phyloP scores from a whole-genome alignment of 495 filamentous ascomycete species.

The Neohortaea acidophila region DNA sequence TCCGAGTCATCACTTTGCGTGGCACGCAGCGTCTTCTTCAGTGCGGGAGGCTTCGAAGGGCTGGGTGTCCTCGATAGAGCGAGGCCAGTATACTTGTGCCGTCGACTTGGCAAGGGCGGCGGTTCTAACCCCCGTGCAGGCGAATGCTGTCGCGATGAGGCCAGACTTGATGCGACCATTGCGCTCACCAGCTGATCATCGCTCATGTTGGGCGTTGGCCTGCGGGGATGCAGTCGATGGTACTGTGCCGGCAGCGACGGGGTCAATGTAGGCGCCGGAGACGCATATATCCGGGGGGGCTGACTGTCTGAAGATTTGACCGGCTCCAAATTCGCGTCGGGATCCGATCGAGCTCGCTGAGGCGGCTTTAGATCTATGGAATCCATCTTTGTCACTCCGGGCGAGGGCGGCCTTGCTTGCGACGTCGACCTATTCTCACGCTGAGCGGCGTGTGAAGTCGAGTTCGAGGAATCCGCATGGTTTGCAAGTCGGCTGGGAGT shows the following conservation, averaged over 20 bases:
- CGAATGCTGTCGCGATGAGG: constrained; percentile 50
- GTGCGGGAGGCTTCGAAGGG: constrained; percentile 36
- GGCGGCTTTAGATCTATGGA: too few species aligned
- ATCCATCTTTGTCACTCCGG: too few species aligned
- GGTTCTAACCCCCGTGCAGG: constrained; percentile 31
- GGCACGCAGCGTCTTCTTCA: constrained; percentile 60
- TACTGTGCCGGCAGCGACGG: constrained; percentile 14
- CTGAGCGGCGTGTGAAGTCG: too few species aligned
- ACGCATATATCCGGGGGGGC: neutral
- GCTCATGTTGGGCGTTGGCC: constrained; percentile 27
- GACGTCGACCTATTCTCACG: too few species aligned
- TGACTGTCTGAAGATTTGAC: too few species aligned
- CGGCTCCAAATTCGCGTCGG: too few species aligned
- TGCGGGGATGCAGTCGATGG: constrained; percentile 18
- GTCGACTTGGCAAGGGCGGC: constrained; percentile 24
- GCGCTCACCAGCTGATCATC: constrained; percentile 51
- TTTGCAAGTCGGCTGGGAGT: too few species aligned
- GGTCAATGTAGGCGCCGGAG: neutral
- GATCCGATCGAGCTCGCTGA: too few species aligned
- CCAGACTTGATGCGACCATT: constrained; percentile 73
- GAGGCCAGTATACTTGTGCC: constrained; percentile 21
- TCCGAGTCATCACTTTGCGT: constrained; percentile 28
- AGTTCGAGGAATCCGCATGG: too few species aligned
- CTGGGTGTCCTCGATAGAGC: constrained; percentile 37
- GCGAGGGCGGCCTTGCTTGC: too few species aligned